These are phyloP conservation scores for Wickerhamomyces strasburgensis DNA, from an alignment of 805 yeast species.

Conservation along the genomic window DNA sequence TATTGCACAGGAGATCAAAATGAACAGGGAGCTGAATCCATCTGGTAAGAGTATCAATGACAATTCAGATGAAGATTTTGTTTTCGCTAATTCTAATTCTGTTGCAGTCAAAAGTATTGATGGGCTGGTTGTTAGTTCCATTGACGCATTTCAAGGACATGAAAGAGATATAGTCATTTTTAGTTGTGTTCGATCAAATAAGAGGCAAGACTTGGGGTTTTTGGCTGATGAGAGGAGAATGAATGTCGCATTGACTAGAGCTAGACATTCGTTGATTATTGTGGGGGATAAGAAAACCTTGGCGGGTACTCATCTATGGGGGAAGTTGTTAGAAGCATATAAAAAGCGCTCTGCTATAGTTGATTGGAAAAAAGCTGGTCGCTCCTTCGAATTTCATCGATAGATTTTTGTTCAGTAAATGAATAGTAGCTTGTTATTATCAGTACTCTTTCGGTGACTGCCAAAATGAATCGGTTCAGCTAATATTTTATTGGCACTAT, in stretches of 20 bases:
- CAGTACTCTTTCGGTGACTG: no score
- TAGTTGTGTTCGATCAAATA: slow-evolving; percentile 70
- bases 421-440: no score
- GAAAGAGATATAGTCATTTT: slow-evolving; percentile 75
- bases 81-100: slow-evolving; percentile 11
- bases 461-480: no score
- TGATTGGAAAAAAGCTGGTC: no score
- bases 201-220: slow-evolving; percentile 50
- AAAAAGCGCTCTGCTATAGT: no score
- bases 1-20: slow-evolving; percentile 44
- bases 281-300: slow-evolving; percentile 57
- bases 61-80: slow-evolving; percentile 56
- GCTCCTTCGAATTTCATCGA: no score
- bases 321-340: no score
- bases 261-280: slow-evolving; percentile 54
- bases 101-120: slow-evolving; percentile 30
- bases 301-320: slow-evolving; percentile 46
- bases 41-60: slow-evolving; percentile 38
- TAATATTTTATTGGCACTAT: no score
- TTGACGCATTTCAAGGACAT: slow-evolving; percentile 88
- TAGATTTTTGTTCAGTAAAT: no score
- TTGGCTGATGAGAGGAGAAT: slow-evolving; percentile 55
- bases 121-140: slow-evolving; percentile 48
- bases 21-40: slow-evolving; percentile 55
- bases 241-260: slow-evolving; percentile 71